phyloP scores from a whole-genome alignment of 306 rosid genomes.

The Lathyrus tuberosus region DNA sequence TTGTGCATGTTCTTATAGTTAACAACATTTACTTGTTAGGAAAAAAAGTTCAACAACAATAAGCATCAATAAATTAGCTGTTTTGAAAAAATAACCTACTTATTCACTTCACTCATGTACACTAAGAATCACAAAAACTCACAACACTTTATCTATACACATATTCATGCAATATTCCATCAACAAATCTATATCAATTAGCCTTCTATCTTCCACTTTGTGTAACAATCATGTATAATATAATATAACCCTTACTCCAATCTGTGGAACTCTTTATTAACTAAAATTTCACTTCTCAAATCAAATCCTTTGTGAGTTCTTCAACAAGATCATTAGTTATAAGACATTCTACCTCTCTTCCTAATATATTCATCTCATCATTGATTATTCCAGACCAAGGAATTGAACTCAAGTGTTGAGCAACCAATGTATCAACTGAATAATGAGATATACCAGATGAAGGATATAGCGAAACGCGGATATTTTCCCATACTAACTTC shows the following conservation, averaged over 20 bases:
- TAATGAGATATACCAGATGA: conserved; percentile 45
- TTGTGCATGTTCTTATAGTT: not conserved
- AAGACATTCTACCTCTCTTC: conserved; percentile 65
- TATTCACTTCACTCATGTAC: conserved; percentile 53
- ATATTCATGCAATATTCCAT: conserved; percentile 44
- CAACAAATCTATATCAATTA: conserved; percentile 45
- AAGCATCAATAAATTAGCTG: conserved; percentile 35
- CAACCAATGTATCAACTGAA: conserved; percentile 71
- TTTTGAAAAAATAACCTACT: conserved; percentile 33
- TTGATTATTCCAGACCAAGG: conserved; percentile 64
- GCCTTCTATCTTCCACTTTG: conserved; percentile 41
- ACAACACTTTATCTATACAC: conserved; percentile 37
- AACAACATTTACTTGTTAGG: not conserved
- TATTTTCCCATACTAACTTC: conserved; percentile 66
- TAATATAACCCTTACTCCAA: conserved; percentile 39
- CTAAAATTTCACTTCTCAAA: conserved; percentile 35
- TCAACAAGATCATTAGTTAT: conserved; percentile 72
- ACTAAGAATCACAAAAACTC: conserved; percentile 45
- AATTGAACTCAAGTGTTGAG: conserved; percentile 57
- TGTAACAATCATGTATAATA: conserved; percentile 36
- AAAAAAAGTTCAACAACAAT: conserved; percentile 4
- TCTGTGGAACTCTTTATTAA: conserved; percentile 32
- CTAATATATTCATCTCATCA: conserved; percentile 57
- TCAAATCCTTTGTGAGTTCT: conserved; percentile 71
- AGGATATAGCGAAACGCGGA: conserved; percentile 51